Evolutionary conservation across 2,329 filamentous ascomycete species (phyloP).

Genomic region (Dendryphion nanum): DNA sequence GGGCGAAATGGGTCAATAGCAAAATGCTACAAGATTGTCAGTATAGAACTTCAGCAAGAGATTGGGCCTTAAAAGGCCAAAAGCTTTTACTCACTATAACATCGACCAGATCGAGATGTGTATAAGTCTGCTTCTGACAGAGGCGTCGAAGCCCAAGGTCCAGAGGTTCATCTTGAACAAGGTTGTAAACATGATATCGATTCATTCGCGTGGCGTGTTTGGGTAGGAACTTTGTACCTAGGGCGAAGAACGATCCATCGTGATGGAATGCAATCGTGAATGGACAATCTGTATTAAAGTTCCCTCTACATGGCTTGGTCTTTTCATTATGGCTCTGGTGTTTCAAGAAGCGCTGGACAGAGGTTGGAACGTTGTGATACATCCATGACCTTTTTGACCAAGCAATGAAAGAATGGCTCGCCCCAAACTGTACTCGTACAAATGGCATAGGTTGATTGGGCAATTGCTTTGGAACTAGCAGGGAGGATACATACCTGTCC

Average conservation of each 20-base stretch:
- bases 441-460: constrained; percentile 1
- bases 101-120: no score
- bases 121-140: no score
- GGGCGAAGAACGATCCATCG: constrained; percentile 21
- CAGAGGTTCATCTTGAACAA: no score
- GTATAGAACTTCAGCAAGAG: not conserved
- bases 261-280: constrained; percentile 18
- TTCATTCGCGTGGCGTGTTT: no score
- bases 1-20: constrained; percentile 16
- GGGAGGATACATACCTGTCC: constrained; percentile 6
- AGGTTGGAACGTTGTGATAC: constrained; percentile 11
- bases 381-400: constrained; percentile 21
- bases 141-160: no score
- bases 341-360: not conserved
- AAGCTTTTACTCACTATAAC: no score
- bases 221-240: not conserved
- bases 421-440: constrained; percentile 27
- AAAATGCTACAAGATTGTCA: constrained; percentile 16
- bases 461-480: not conserved
- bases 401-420: constrained; percentile 18
- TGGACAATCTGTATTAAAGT: not conserved
- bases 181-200: no score
- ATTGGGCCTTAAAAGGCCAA: no score
- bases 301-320: not conserved
- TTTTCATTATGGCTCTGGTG: not conserved